Conservation (phyloP, 768 basidiomycete genomes). For the Dentipellis sp. region DNA sequence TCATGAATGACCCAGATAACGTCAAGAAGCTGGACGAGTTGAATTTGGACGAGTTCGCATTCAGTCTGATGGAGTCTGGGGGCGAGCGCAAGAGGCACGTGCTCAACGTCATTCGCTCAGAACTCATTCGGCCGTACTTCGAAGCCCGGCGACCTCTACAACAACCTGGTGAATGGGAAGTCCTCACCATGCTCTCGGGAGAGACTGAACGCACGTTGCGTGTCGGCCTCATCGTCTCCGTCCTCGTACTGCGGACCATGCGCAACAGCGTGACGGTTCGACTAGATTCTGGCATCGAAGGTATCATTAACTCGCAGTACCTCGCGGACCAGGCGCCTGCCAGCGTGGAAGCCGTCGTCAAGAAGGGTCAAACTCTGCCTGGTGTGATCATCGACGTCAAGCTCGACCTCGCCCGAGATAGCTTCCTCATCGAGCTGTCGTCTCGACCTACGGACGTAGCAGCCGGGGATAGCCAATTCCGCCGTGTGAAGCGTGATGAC, state of each 20-base stretch:
- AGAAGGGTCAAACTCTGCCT: constrained; percentile 72
- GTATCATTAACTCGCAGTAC: constrained; percentile 53
- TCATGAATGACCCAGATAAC: constrained; percentile 78
- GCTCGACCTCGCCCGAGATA: constrained; percentile 47
- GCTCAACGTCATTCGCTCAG: constrained; percentile 79
- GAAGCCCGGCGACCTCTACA: constrained; percentile 65
- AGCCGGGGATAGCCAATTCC: constrained; percentile 54
- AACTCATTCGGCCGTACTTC: constrained; percentile 71
- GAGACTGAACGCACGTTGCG: constrained; percentile 76
- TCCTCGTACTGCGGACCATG: constrained; percentile 46
- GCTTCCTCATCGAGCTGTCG: constrained; percentile 68
- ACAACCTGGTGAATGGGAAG: constrained; percentile 62
- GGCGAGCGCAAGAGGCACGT: constrained; percentile 84
- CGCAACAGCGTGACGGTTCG: constrained; percentile 51
- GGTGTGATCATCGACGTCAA: constrained; percentile 72
- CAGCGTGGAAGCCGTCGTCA: constrained; percentile 36
- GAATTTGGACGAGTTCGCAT: constrained; percentile 93
- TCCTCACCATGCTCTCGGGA: constrained; percentile 91
- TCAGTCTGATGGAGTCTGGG: constrained; percentile 79
- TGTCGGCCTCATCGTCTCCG: constrained; percentile 75
- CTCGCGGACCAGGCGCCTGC: constrained; percentile 40
- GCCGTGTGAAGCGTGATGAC: constrained; percentile 49
- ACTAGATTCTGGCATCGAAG: constrained; percentile 93
- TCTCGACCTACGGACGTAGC: constrained; percentile 51
- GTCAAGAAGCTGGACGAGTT: constrained; percentile 80